A percentile compares a stretch with the other conserved stretches of the same genome.
phyloP scores from a whole-genome alignment of 2,329 filamentous ascomycete genomes.

The Ceratocystis alfenasii region DNA sequence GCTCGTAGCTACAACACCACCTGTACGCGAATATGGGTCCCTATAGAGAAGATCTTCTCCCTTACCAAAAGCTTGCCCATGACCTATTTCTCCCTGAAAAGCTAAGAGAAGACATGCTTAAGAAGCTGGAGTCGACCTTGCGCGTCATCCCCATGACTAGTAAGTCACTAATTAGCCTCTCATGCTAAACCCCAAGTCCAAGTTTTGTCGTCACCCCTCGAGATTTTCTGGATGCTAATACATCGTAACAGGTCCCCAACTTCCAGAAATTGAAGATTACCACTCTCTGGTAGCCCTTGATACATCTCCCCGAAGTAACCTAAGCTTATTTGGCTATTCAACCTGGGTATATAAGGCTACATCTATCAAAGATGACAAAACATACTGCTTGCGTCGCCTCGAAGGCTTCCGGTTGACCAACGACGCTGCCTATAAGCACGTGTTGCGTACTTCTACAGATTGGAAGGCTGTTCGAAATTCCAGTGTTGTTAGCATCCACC shows the following conservation, averaged over 20 bases:
- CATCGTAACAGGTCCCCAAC: slow-evolving; percentile 38
- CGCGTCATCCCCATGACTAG: slow-evolving; percentile 65
- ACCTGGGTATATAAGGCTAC: slow-evolving; percentile 95
- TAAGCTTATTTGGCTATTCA: slow-evolving; percentile 65
- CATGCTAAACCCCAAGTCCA: no score
- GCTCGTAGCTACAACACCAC: slow-evolving; percentile 65
- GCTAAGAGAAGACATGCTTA: slow-evolving; percentile 75
- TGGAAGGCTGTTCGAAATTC: slow-evolving; percentile 80
- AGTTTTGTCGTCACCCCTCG: background rate
- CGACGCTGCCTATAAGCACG: slow-evolving; percentile 66
- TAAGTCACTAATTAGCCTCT: slow-evolving; percentile 1
- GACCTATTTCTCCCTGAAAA: slow-evolving; percentile 88
- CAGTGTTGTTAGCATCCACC: slow-evolving; percentile 73
- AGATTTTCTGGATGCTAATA: background rate
- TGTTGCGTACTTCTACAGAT: slow-evolving; percentile 71
- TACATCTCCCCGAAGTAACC: slow-evolving; percentile 64
- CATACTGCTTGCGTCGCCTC: slow-evolving; percentile 60
- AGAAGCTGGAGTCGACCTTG: slow-evolving; percentile 71
- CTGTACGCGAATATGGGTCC: slow-evolving; percentile 80
- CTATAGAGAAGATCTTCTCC: slow-evolving; percentile 66
- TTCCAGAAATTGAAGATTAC: slow-evolving; percentile 75
- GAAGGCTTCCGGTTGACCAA: slow-evolving; percentile 74
- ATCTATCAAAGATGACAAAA: slow-evolving; percentile 74
- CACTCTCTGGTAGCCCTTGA: slow-evolving; percentile 88
- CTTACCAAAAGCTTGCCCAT: slow-evolving; percentile 75